Percentiles rank a stretch among this genome's conserved stretches.
Conservation (phyloP, 306 rosid species). For the Quercus mongolica region DNA sequence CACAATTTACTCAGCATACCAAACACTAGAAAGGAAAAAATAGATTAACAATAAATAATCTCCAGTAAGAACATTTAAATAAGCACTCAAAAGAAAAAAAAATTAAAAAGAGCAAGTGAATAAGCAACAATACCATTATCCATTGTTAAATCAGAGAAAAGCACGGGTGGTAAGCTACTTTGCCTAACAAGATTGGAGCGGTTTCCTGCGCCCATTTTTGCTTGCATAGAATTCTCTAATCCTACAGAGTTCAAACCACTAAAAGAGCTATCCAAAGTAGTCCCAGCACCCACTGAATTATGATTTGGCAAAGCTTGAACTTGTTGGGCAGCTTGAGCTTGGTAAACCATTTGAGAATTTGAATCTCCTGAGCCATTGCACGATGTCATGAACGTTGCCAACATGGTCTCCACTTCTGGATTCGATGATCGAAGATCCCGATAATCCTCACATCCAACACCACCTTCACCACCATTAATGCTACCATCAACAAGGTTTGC, state of each 20-base stretch:
- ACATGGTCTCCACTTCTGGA: conserved; percentile 55
- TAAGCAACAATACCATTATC: conserved; percentile 51
- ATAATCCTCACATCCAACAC: conserved; percentile 23
- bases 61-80: too few relatives aligned
- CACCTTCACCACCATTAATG: conserved; percentile 9
- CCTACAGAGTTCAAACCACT: conserved; percentile 27
- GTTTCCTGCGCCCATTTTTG: conserved; percentile 39
- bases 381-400: conserved; percentile 42
- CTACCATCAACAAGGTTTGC: conserved; percentile 30
- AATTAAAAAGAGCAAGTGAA: not conserved
- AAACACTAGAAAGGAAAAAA: not conserved
- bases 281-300: conserved; percentile 9
- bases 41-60: not conserved
- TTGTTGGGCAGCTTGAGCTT: conserved; percentile 25
- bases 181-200: conserved; percentile 53
- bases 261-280: conserved; percentile 42
- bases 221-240: conserved; percentile 26
- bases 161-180: conserved; percentile 66
- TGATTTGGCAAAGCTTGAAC: conserved; percentile 31
- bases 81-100: not conserved
- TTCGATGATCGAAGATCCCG: conserved; percentile 43
- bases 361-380: conserved; percentile 39
- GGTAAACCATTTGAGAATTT: conserved; percentile 42
- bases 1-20: not conserved
- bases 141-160: conserved; percentile 39